Evolutionary conservation across 1,139 yeast genomes (phyloP).

Genomic region (Candida glucosophila): DNA sequence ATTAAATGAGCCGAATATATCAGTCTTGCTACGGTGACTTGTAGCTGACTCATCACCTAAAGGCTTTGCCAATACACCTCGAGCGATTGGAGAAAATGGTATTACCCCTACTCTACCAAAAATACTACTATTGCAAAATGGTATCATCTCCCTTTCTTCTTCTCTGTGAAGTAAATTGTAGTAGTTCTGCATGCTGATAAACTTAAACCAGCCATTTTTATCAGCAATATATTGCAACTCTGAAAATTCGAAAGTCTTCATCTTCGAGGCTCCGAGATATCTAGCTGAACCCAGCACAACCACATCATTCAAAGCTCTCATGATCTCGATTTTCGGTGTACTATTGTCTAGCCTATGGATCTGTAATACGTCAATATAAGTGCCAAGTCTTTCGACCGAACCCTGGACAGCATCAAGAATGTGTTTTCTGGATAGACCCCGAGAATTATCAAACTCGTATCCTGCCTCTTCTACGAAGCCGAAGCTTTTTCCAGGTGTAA

Average conservation of each 20-base stretch:
- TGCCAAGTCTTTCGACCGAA: conserved; percentile 44
- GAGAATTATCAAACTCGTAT: conserved; percentile 11
- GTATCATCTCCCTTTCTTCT: conserved; percentile 54
- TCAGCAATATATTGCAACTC: conserved; percentile 46
- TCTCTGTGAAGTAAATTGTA: conserved; percentile 50
- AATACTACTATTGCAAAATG: conserved; percentile 33
- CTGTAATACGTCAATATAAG: conserved; percentile 40
- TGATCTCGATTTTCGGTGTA: conserved; percentile 40
- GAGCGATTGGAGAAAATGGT: conserved; percentile 45
- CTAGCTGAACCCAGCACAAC: conserved; percentile 40
- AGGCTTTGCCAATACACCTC: conserved; percentile 41
- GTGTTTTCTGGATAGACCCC: conserved; percentile 47
- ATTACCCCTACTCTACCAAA: conserved; percentile 37
- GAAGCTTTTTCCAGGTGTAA: conserved; percentile 6
- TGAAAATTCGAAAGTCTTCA: conserved; percentile 41
- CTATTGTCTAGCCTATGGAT: conserved; percentile 42
- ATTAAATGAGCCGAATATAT: conserved; percentile 4
- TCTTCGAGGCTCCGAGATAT: conserved; percentile 54
- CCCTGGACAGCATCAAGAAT: conserved; percentile 42
- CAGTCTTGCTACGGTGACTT: conserved; percentile 3
- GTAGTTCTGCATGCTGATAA: conserved; percentile 51
- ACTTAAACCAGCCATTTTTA: conserved; percentile 42
- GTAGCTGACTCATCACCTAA: conserved; percentile 3
- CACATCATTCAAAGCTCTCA: conserved; percentile 46
- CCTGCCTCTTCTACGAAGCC: conserved; percentile 5